Evolutionary conservation across 108 stramenopile species (phyloP), one percentile per base, ranked within the genome.

Genomic region (Mediolabrus comicus): DNA sequence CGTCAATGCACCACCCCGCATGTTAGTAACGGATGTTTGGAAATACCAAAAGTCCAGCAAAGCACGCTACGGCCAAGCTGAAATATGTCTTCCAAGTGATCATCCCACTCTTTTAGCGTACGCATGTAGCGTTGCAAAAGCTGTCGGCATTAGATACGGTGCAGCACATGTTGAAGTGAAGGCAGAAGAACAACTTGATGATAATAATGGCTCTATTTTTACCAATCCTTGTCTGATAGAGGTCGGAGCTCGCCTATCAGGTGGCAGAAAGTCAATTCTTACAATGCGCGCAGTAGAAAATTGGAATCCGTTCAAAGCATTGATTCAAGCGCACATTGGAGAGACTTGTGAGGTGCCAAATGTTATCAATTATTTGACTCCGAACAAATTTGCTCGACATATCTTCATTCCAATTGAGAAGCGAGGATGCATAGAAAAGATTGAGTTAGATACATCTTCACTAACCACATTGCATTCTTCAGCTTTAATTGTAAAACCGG

Each of bases 261-360:
- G 80, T 51, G 80, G 80, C 9, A 35, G 75, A 28, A 81, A 81
- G 35, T 62, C 75, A 6, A 77, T 72, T 56, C 72, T 81, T 75
- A 65, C 80, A 5, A 5, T 67, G 25, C 35, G 32, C 6, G 38
- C 68, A 0, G 56, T 75, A 26, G 31, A 53, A 33, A 36, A 54
- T 12, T 56, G 62, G 70, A 27, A 58, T 34, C 79, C 79, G 4
- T 80, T 74, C 31, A 61, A 62, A 30, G 57, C 79, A 0, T 41
- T 80, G 67, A 46, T 80, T 12, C 52, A 70, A 25, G 46, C 79
- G 13, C 79, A 80, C 52, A 75, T 51, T 51, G 67, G 72, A 2
- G 30, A 43, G 12, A 31, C 33, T 17, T 61, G 69, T 19, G 46
- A 62, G 12, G 22, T 24, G 9, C 3, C 46, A 49, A 17, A 49